Base-by-base conservation (phyloP, 441 rosid species). In the Gossypium laxum region DNA sequence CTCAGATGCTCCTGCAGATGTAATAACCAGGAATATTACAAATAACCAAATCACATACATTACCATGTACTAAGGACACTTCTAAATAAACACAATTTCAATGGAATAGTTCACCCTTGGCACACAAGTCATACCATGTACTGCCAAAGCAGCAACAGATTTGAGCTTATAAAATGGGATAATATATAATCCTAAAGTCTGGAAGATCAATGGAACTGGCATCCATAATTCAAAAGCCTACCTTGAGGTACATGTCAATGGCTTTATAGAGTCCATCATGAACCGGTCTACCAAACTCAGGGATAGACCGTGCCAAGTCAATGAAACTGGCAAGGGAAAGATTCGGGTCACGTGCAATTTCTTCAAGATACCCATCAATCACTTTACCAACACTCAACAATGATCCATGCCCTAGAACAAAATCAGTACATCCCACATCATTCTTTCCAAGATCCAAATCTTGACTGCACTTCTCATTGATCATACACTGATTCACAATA, bases 241-340 rank as follows among this genome's bases (percentile, higher is more conserved):
- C 98, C 95, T 87, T 89, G 67, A 93, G 84, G 87, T 82, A 93
- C 67, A 71, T 30, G 72, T 90, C 97, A 60, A 93, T 82, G 77
- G 98, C 97, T 75, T 83, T 88, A 85, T 93, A 93, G n/a, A 93
- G 77, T 50, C 86, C 88, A 63, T 93, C 96, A 62, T 93, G 93
- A 73, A 82, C 74, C n/a, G 88, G 90, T 70, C 98, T 85, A 12
- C 85, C 90, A 45, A 89, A 72, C 69, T 89, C 92, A 0, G 96
- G 96, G 74, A 93, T 77, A 0, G 81, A 81, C 75, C 26, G 83
- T n/a, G 92, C 76, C 56, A 93, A 68, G 65, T 86, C 85, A 0
- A 85, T 57, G 67, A 93, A 91, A 75, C 85, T 84, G 51, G 79
- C 66, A 8, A 88, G 74, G 1, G 82, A 51, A 24, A 93, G 84